These are phyloP conservation scores for Rhodocollybia butyracea DNA, from an alignment of 768 basidiomycete genomes.

Conservation along the genomic window DNA sequence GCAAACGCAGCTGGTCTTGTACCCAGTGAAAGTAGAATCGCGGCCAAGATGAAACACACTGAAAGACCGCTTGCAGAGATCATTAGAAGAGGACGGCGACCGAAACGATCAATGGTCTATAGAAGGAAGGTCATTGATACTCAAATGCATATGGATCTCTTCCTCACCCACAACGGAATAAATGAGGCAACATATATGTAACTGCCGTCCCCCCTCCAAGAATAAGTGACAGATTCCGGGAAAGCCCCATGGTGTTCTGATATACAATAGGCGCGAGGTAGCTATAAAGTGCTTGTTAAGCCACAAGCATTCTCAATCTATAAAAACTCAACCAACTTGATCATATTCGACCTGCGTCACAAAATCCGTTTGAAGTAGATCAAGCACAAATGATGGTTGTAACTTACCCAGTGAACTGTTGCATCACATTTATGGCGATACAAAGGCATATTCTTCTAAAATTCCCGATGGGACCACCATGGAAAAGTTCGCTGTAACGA, in stretches of 20 bases:
- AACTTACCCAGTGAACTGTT: conserved; percentile 38
- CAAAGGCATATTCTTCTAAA: conserved; percentile 35
- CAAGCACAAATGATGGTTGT: not conserved
- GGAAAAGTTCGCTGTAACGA: conserved; percentile 29
- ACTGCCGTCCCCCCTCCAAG: conserved; percentile 36
- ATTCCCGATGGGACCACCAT: conserved; percentile 35
- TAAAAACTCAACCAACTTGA: conserved; percentile 27
- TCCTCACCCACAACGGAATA: conserved; percentile 32
- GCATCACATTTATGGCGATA: conserved; percentile 38
- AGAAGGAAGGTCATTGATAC: not conserved
- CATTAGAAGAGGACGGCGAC: conserved; percentile 34
- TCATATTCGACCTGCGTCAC: conserved; percentile 31
- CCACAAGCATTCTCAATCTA: not conserved
- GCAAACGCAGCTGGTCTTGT: conserved; percentile 30
- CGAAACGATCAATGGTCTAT: conserved; percentile 37
- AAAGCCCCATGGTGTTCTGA: conserved; percentile 38
- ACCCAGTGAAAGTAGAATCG: conserved; percentile 31
- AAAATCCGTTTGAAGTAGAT: not conserved
- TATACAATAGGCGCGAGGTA: conserved; percentile 39
- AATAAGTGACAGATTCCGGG: conserved; percentile 35
- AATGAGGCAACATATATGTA: conserved; percentile 38
- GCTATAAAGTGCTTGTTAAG: conserved; percentile 12
- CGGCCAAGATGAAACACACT: conserved; percentile 33
- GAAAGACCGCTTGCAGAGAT: conserved; percentile 34
- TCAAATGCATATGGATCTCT: not conserved